phyloP scores from a whole-genome alignment of 306 rosid species.

The Lithocarpus polystachyus region DNA sequence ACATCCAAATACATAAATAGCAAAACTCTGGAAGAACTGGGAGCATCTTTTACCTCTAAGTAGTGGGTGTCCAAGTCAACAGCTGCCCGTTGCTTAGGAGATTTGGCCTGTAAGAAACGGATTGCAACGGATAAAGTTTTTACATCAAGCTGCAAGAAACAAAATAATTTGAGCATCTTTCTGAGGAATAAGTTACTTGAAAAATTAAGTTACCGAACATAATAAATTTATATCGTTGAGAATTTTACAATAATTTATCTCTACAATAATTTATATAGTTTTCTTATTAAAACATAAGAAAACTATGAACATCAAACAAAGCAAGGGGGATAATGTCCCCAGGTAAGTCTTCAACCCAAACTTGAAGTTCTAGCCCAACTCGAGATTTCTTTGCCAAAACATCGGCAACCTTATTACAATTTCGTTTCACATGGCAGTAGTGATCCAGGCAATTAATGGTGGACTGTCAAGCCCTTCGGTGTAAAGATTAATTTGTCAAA shows the following conservation, averaged over 20 bases:
- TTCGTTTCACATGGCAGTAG: no score
- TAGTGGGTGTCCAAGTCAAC: conserved; percentile 99
- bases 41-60: conserved; percentile 51
- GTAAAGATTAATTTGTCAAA: no score
- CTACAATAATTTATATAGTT: no score
- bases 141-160: conserved; percentile 58
- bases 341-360: no score
- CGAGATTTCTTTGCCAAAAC: no score
- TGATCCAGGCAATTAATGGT: no score
- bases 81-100: conserved; percentile 93
- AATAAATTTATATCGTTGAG: not conserved
- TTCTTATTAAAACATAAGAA: no score
- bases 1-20: not conserved
- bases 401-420: no score
- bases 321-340: no score
- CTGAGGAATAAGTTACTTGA: not conserved
- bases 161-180: conserved; percentile 1
- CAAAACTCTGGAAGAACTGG: not conserved
- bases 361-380: no score
- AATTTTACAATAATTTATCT: not conserved
- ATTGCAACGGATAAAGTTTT: conserved; percentile 65
- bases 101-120: conserved; percentile 84
- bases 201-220: not conserved
- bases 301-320: no score
- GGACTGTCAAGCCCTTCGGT: no score